Percentiles rank a stretch among this genome's conserved stretches.
phyloP scores from a whole-genome alignment of 768 basidiomycete genomes.

The Termitomyces sp. region DNA sequence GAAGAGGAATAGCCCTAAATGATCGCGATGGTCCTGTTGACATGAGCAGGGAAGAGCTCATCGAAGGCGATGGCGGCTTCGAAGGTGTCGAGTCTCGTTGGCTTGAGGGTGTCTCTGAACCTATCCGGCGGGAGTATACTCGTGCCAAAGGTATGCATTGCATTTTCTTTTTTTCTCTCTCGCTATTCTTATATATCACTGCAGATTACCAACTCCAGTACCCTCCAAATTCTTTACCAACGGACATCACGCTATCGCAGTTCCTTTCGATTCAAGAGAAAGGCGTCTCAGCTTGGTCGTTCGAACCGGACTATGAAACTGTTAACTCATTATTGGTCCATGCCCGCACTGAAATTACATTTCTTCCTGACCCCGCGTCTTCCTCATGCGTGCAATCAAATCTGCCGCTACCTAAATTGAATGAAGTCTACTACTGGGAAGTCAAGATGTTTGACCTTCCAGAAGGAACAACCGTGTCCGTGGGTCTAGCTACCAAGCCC shows the following conservation, averaged over 20 bases:
- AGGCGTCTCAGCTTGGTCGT: conserved; percentile 98
- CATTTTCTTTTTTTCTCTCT: conserved; percentile 5
- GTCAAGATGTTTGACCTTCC: conserved; percentile 99
- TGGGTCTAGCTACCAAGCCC: conserved; percentile 95
- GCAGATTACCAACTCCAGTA: conserved; percentile 81
- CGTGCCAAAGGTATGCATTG: conserved; percentile 75
- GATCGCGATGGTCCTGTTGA: conserved; percentile 93
- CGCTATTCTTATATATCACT: conserved; percentile 1
- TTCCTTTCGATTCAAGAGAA: conserved; percentile 99
- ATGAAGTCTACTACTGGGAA: conserved; percentile 99
- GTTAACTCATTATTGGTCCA: conserved; percentile 91
- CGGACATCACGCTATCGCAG: conserved; percentile 97
- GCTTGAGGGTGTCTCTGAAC: conserved; percentile 78
- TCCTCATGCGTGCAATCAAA: conserved; percentile 96
- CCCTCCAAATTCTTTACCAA: conserved; percentile 93
- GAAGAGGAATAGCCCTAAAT: conserved; percentile 70
- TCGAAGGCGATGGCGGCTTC: conserved; percentile 90
- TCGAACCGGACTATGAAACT: conserved; percentile 97
- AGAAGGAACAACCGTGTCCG: conserved; percentile 76
- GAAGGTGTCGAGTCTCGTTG: conserved; percentile 90
- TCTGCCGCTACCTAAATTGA: conserved; percentile 92
- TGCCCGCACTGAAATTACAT: conserved; percentile 94
- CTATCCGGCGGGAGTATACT: conserved; percentile 61
- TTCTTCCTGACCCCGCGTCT: conserved; percentile 92
- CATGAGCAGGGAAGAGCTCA: conserved; percentile 85